phyloP scores from a whole-genome alignment of 2,329 filamentous ascomycete species.

The Xylaria arbuscula region DNA sequence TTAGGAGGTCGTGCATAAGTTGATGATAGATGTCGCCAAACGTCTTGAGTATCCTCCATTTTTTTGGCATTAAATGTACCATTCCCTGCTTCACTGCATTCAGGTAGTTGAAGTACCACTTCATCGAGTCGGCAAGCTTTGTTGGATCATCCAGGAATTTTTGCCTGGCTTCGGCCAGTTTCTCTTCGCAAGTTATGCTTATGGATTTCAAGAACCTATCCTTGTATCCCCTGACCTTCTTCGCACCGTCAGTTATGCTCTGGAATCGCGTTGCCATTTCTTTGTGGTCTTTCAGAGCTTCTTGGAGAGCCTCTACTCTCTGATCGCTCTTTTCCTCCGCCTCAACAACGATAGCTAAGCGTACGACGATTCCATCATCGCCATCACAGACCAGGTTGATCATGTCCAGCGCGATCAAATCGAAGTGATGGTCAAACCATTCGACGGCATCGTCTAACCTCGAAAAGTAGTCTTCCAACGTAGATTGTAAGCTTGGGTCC shows the following conservation, averaged over 20 bases:
- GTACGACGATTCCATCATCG: conserved; percentile 89
- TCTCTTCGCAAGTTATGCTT: conserved; percentile 75
- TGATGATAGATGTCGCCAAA: conserved; percentile 92
- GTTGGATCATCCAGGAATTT: conserved; percentile 86
- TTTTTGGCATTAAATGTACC: conserved; percentile 90
- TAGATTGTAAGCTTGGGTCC: conserved; percentile 79
- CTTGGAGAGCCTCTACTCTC: conserved; percentile 88
- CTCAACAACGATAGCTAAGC: conserved; percentile 90
- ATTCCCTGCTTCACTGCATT: conserved; percentile 95
- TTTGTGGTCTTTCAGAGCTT: conserved; percentile 94
- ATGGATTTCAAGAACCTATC: conserved; percentile 91
- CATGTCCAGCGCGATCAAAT: conserved; percentile 86
- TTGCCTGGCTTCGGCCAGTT: conserved; percentile 77
- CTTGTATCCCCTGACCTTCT: conserved; percentile 94
- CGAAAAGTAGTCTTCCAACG: conserved; percentile 89
- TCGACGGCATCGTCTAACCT: conserved; percentile 87
- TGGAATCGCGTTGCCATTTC: conserved; percentile 94
- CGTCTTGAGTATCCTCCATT: conserved; percentile 94
- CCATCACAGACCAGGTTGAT: conserved; percentile 87
- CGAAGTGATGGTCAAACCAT: conserved; percentile 96
- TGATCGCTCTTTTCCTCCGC: conserved; percentile 97
- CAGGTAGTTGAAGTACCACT: conserved; percentile 98
- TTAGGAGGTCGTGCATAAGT: conserved; percentile 94
- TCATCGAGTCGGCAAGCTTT: conserved; percentile 85
- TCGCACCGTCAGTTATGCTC: conserved; percentile 92